These are phyloP conservation scores for Vigna nakashimae DNA, from an alignment of 306 rosid species.

Conservation along the genomic window DNA sequence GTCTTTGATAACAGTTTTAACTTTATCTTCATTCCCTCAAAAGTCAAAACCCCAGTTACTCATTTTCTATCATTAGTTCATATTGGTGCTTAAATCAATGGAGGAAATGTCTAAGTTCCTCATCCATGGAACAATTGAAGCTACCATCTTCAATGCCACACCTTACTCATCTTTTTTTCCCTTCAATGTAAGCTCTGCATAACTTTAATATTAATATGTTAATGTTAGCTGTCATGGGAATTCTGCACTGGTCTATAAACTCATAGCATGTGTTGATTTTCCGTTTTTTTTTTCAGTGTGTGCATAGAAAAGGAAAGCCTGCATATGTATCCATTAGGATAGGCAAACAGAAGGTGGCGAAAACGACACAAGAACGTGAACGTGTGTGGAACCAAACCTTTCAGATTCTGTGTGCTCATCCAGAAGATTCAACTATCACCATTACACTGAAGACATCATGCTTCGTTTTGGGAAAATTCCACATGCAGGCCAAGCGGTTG, in stretches of 20 bases:
- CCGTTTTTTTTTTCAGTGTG: slow-evolving; percentile 57
- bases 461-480: slow-evolving; percentile 69
- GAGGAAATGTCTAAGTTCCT: slow-evolving; percentile 61
- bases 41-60: slow-evolving; percentile 35
- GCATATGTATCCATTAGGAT: slow-evolving; percentile 76
- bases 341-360: slow-evolving; percentile 63
- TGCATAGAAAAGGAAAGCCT: slow-evolving; percentile 65
- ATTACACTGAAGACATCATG: slow-evolving; percentile 73
- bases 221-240: background rate
- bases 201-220: background rate
- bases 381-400: slow-evolving; percentile 95
- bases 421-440: slow-evolving; percentile 61
- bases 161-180: slow-evolving; percentile 69
- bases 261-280: background rate
- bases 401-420: slow-evolving; percentile 81
- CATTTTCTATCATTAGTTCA: background rate
- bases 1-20: slow-evolving; percentile 23
- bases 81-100: slow-evolving; percentile 52
- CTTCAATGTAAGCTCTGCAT: slow-evolving; percentile 63
- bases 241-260: background rate
- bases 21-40: slow-evolving; percentile 12
- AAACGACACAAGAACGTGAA: slow-evolving; percentile 63
- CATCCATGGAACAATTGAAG: slow-evolving; percentile 95
- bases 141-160: slow-evolving; percentile 88
- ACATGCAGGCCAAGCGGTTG: slow-evolving; percentile 63